Conservation (phyloP, 345 rosid species). For the Turritis glabra region DNA sequence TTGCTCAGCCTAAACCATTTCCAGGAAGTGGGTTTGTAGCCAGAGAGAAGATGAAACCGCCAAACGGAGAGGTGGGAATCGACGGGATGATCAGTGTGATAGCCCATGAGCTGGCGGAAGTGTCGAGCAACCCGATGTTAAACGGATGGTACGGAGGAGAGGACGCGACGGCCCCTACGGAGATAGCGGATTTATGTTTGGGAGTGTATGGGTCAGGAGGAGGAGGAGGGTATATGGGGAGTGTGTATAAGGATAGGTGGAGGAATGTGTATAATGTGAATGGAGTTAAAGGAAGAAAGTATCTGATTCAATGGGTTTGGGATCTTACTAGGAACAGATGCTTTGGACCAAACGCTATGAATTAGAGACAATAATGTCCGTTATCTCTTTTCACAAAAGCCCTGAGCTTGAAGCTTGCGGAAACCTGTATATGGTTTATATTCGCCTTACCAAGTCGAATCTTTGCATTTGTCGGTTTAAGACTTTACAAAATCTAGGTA, state of each 20-base stretch:
- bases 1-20: slow-evolving; percentile 63
- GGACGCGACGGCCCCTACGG: slow-evolving; percentile 82
- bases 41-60: slow-evolving; percentile 55
- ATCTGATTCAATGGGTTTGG: slow-evolving; percentile 97
- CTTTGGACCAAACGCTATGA: slow-evolving; percentile 90
- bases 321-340: slow-evolving; percentile 73
- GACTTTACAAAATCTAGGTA: neutral
- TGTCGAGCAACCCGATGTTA: slow-evolving; percentile 86
- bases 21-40: slow-evolving; percentile 53
- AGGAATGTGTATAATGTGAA: slow-evolving; percentile 83
- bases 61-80: slow-evolving; percentile 85
- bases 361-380: slow-evolving; percentile 37
- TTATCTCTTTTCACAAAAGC: slow-evolving; percentile 11
- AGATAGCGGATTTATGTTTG: slow-evolving; percentile 89
- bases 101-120: slow-evolving; percentile 89
- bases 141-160: slow-evolving; percentile 98
- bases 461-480: slow-evolving; percentile 1
- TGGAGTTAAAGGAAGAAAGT: slow-evolving; percentile 71
- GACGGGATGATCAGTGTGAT: slow-evolving; percentile 97
- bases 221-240: slow-evolving; percentile 93
- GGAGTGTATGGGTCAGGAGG: slow-evolving; percentile 97
- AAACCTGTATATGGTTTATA: slow-evolving; percentile 18
- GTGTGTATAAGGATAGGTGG: slow-evolving; percentile 55
- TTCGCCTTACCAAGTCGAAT: slow-evolving; percentile 11
- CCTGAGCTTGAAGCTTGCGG: slow-evolving; percentile 3